Conservation (phyloP, 2,329 filamentous ascomycete genomes). For the Ophiostoma fasciatum region DNA sequence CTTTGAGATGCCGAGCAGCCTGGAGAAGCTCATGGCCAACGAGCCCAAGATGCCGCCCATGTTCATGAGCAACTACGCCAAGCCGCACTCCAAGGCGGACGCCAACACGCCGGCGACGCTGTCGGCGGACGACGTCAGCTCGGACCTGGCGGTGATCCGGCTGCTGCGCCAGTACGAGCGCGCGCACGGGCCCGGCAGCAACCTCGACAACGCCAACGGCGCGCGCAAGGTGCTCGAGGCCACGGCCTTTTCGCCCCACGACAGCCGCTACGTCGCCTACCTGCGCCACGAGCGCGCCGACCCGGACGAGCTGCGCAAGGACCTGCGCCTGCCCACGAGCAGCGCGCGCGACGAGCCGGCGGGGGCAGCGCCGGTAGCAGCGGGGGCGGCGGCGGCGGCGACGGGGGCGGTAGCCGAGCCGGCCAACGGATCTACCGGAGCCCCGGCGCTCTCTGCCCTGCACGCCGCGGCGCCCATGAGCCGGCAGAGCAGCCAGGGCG, state of each 20-base stretch:
- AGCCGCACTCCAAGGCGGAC: slow-evolving; percentile 39
- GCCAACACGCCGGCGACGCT: slow-evolving; percentile 40
- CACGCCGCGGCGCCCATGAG: slow-evolving; percentile 32
- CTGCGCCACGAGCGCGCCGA: slow-evolving; percentile 28
- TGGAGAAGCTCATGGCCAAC: slow-evolving; percentile 38
- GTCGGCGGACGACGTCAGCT: slow-evolving; percentile 34
- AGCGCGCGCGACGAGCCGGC: slow-evolving; percentile 26
- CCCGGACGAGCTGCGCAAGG: slow-evolving; percentile 33
- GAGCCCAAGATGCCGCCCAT: slow-evolving; percentile 45
- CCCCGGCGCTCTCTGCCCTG: background rate
- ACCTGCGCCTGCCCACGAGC: slow-evolving; percentile 32
- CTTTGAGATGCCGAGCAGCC: slow-evolving; percentile 42
- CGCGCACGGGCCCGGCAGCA: slow-evolving; percentile 36
- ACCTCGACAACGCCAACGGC: slow-evolving; percentile 38
- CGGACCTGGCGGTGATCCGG: slow-evolving; percentile 43
- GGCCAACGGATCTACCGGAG: no score
- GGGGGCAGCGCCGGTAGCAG: slow-evolving; percentile 2
- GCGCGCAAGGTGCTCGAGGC: slow-evolving; percentile 41
- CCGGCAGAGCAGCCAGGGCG: slow-evolving; percentile 39
- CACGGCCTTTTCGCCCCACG: slow-evolving; percentile 32
- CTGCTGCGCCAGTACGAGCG: slow-evolving; percentile 41
- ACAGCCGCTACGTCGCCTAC: slow-evolving; percentile 34
- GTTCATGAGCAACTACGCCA: slow-evolving; percentile 43
- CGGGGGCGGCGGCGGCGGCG: slow-evolving; percentile 16
- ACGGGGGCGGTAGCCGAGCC: no score